These are phyloP conservation scores for Fusarium domesticum DNA, from an alignment of 2,329 filamentous ascomycete genomes.

Conservation along the genomic window DNA sequence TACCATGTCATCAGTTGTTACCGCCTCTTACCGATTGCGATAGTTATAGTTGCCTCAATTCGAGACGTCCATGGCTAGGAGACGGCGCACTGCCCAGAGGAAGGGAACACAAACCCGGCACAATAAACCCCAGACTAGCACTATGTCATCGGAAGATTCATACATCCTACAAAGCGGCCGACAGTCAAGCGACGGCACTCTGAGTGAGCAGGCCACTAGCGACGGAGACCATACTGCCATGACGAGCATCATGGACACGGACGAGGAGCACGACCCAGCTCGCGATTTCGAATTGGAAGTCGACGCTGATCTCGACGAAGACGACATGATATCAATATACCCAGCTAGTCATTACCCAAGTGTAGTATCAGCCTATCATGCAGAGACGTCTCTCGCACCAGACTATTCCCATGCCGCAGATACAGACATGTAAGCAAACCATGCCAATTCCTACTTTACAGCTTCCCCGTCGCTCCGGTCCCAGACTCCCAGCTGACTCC, in stretches of 20 bases:
- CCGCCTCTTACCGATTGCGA: slow-evolving; percentile 17
- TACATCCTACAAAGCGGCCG: slow-evolving; percentile 28
- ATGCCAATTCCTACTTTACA: too few relatives aligned
- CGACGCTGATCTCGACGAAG: slow-evolving; percentile 23
- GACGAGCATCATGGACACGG: slow-evolving; percentile 37
- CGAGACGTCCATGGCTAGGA: slow-evolving; percentile 35
- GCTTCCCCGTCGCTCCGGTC: background rate
- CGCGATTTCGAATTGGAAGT: slow-evolving; percentile 1
- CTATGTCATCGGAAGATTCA: slow-evolving; percentile 34
- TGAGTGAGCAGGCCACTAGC: slow-evolving; percentile 33
- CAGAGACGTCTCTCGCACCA: slow-evolving; percentile 36
- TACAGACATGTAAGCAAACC: slow-evolving; percentile 42
- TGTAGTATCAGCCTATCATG: slow-evolving; percentile 34
- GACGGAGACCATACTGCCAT: slow-evolving; percentile 36
- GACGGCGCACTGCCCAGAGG: slow-evolving; percentile 30
- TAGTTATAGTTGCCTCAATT: slow-evolving; percentile 13
- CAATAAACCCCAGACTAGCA: slow-evolving; percentile 26
- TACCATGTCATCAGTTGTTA: slow-evolving; percentile 24
- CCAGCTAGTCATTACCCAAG: slow-evolving; percentile 41
- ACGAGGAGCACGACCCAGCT: slow-evolving; percentile 32
- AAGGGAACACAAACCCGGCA: slow-evolving; percentile 25
- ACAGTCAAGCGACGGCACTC: slow-evolving; percentile 35
- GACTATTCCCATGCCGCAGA: slow-evolving; percentile 21
- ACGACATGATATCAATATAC: slow-evolving; percentile 45
- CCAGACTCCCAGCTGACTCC: slow-evolving; percentile 2